phyloP scores from a whole-genome alignment of 305 asterid genomes.

The Andrographis paniculata region DNA sequence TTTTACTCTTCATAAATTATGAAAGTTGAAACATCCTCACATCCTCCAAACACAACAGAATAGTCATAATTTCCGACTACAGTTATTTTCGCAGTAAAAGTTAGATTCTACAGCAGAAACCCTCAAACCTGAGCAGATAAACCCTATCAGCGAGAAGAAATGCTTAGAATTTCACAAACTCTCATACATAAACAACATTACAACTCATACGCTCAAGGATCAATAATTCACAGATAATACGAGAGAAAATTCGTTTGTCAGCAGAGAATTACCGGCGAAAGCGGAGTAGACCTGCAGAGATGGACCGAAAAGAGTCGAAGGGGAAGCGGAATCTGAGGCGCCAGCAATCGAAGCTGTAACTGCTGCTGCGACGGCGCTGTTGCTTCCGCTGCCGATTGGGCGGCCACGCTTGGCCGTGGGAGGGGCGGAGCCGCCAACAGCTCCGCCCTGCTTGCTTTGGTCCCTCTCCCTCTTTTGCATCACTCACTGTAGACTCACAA shows the following conservation, averaged over 20 bases:
- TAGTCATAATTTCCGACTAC: neutral
- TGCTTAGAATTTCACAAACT: too few species aligned
- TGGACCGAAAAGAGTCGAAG: slow-evolving; percentile 78
- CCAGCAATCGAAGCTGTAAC: slow-evolving; percentile 34
- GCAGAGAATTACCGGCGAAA: slow-evolving; percentile 58
- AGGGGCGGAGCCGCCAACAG: slow-evolving; percentile 55
- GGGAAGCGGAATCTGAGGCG: slow-evolving; percentile 55
- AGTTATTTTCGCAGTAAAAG: neutral
- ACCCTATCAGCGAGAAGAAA: neutral
- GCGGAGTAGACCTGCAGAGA: slow-evolving; percentile 87
- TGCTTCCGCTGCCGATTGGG: slow-evolving; percentile 67
- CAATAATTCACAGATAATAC: neutral
- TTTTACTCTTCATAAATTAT: too few species aligned
- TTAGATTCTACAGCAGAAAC: neutral
- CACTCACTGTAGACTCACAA: too few species aligned
- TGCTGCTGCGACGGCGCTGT: slow-evolving; percentile 38
- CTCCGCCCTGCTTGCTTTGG: slow-evolving; percentile 58
- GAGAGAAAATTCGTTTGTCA: neutral
- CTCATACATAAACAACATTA: too few species aligned
- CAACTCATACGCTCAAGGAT: too few species aligned
- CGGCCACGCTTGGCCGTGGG: slow-evolving; percentile 91
- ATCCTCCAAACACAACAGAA: neutral
- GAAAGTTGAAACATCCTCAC: too few species aligned
- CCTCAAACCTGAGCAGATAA: neutral
- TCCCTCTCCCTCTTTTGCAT: slow-evolving; percentile 98